phyloP scores from a whole-genome alignment of 306 rosid genomes.

The Glycyrrhiza uralensis region DNA sequence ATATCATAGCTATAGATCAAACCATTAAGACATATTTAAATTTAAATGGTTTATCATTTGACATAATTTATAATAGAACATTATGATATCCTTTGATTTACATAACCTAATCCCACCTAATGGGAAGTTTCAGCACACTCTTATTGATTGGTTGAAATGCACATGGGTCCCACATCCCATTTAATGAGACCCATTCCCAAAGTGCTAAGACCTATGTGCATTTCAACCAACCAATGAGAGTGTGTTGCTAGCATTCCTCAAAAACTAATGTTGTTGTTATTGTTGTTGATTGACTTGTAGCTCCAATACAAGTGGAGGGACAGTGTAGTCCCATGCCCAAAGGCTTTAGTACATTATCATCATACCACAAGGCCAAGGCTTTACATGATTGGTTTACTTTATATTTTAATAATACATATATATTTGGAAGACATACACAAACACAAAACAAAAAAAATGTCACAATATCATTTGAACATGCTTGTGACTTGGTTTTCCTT shows the following conservation, averaged over 20 bases:
- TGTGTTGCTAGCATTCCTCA: no score
- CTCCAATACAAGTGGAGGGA: neutral
- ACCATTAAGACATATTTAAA: neutral
- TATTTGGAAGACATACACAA: neutral
- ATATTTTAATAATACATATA: neutral
- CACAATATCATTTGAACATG: neutral
- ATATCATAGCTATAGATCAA: neutral
- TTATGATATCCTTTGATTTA: neutral
- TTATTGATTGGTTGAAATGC: no score
- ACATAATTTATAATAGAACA: neutral
- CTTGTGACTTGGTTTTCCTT: neutral
- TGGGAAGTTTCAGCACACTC: no score
- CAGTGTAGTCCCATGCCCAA: neutral
- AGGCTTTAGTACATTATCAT: conserved; percentile 2
- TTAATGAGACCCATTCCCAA: no score
- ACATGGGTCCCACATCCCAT: no score
- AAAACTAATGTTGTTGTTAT: no score
- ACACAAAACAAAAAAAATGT: neutral
- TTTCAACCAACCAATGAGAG: no score
- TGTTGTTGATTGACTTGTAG: no score
- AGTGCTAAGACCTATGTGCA: no score
- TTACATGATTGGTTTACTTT: neutral
- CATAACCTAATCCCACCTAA: neutral
- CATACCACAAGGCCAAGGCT: neutral
- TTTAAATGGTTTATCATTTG: neutral